Evolutionary conservation across 495 filamentous ascomycete species (phyloP), one percentile per base, ranked within the genome.

Genomic region (Neurospora sp.): DNA sequence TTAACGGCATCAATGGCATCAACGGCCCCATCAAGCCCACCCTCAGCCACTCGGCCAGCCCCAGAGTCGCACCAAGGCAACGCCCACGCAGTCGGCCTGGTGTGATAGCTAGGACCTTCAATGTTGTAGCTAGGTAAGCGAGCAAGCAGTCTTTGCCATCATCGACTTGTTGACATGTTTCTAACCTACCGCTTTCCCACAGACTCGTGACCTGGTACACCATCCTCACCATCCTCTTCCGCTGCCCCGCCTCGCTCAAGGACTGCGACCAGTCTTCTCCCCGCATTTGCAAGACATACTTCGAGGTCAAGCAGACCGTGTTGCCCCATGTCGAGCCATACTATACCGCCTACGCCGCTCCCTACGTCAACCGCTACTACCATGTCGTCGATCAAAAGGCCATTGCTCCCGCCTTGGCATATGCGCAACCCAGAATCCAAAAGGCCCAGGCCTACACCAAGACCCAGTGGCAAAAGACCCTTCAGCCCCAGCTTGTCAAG

Each of bases 201-300:
- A 98, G 95, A 74, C 79, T 97, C 2, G 78, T 90, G 70, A 89
- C 92, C 10, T 99, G 96, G 96, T 97, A 96, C 78, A 85, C 88
- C 2, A 88, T 97, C 69, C 77, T 93, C 71, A 96, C 92, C 5
- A 84, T 94, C 22, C 82, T 94, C 69, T 89, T 99, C 76, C 89
- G 91, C 37, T 99, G 96, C 80, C 96, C 96, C 12, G 85, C 91
- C 27, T 86, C 86, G 16, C 81, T 89, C 69, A 85, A 89, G 22
- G 87, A 88, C 3, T 83, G 95, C 77, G 90, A 86, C 68, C 87
- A 91, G 37, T 80, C 85, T 31, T 94, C 94, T 12, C 93, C 95
- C 3, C 85, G 81, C 69, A 88, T 98, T 39, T 99, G 96, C 85
- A 91, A 90, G 77, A 92, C 93, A 5, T 96, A 95, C 78, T 87